Conservation (phyloP, 208 protist species). For the Acanthamoeba healyi region DNA sequence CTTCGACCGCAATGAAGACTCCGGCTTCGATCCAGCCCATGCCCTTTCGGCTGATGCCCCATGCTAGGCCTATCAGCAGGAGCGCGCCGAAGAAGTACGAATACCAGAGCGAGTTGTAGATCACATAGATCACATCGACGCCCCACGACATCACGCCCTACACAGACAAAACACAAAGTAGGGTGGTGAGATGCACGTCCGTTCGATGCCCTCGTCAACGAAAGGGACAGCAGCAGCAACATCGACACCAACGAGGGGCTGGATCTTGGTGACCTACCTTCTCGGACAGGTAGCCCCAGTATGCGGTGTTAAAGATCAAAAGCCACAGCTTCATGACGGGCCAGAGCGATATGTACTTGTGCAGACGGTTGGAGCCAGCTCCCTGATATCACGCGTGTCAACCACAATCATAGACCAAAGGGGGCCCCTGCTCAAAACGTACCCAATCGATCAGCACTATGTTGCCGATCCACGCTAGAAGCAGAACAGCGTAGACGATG, state of each 20-base stretch:
- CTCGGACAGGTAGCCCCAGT: constrained; percentile 15
- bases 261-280: neutral
- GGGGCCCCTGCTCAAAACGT: neutral
- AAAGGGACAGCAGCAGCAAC: neutral
- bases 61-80: neutral
- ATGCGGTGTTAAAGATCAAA: neutral
- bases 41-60: constrained; percentile 30
- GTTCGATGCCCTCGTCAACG: neutral
- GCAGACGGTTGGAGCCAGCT: neutral
- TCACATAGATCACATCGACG: neutral
- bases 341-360: constrained; percentile 44
- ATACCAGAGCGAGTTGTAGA: constrained; percentile 51
- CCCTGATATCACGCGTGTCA: neutral
- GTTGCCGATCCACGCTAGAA: neutral
- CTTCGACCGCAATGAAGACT: neutral
- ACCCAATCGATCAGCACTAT: neutral
- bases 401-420: neutral
- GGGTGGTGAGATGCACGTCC: too few relatives aligned
- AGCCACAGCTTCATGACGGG: constrained; percentile 3
- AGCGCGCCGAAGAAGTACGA: constrained; percentile 16
- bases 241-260: neutral
- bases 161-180: neutral
- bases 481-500: neutral
- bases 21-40: neutral
- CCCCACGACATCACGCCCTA: constrained; percentile 14